Evolutionary conservation across 106 monocot species (phyloP), one percentile per base, ranked within the genome.

Genomic region (Narthecium ossifragum): DNA sequence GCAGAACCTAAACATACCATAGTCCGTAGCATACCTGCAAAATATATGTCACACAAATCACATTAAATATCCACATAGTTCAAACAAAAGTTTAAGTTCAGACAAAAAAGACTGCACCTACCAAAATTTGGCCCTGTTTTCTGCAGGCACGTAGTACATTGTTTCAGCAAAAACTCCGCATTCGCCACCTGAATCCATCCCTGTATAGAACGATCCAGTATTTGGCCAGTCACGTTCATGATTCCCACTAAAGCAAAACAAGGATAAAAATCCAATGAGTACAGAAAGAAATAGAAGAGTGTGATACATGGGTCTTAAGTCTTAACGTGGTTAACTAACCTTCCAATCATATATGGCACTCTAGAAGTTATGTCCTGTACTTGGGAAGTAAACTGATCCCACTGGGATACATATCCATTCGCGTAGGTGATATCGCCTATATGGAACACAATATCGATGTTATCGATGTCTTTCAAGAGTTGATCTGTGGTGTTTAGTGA

Each of bases 381-480:
- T 58, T 98, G 96, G 20, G 90, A 74, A 45, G 96, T 98, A 64
- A 98, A 98, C 39, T 98, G 96, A 73, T 98, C 96, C 96, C 96
- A 98, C 46, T 98, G 96, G 9, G 96, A 98, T 53, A 98, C 65
- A 66, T 98, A 98, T 22, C 96, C 96, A 70, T 91, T 98, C 18
- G 90, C 83, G 64, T 98, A 98, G 8, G 73, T 53, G 17, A 98
- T 76, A 48, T 98, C 96, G 28, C 96, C 96, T 31, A 87, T 98
- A 59, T 98, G 96, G 47, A 98, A 84, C 45, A 98, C 90, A 20
- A 98, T 82, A 51, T 98, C 96, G 30, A 87, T 76, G 53, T 98
- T 91, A 56, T 88, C 64, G 51, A 98, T 39, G 49, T 98, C 96
- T 60, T 79, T 76, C 11, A 90, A 50, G 26, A 98, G 71, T 59